Evolutionary conservation across 2,329 filamentous ascomycete species (phyloP).

Genomic region (Aureobasidium sp.): DNA sequence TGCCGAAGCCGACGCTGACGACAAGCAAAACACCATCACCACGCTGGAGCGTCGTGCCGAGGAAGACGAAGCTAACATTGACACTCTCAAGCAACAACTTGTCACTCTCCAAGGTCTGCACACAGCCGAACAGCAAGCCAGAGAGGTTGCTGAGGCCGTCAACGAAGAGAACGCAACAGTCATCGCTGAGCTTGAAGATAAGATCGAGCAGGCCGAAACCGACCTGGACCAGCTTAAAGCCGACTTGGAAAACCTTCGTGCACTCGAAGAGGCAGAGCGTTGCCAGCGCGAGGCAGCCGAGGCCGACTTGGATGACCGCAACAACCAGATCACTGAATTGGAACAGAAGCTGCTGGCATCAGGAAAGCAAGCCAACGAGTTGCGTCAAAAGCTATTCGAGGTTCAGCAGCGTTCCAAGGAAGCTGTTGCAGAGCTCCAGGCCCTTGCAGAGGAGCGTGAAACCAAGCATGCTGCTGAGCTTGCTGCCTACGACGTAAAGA

Average conservation of each 20-base stretch:
- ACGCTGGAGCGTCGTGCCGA: conserved; percentile 31
- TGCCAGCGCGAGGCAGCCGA: conserved; percentile 36
- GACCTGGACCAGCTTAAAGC: conserved; percentile 22
- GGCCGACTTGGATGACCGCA: conserved; percentile 33
- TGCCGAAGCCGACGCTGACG: conserved; percentile 31
- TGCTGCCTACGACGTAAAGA: conserved; percentile 30
- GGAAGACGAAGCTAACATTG: conserved; percentile 29
- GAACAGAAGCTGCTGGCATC: conserved; percentile 31
- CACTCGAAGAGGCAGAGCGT: conserved; percentile 32
- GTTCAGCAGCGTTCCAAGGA: conserved; percentile 34
- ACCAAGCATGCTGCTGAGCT: conserved; percentile 28
- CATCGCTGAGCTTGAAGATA: conserved; percentile 30
- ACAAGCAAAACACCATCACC: conserved; percentile 31
- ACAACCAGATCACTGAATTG: conserved; percentile 32
- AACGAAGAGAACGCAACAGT: conserved; percentile 28
- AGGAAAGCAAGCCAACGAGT: conserved; percentile 39
- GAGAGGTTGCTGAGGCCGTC: conserved; percentile 29
- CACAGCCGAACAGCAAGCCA: conserved; percentile 23
- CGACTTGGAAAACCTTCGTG: conserved; percentile 30
- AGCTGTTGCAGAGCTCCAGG: conserved; percentile 30
- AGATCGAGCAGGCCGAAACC: conserved; percentile 26
- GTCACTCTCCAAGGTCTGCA: conserved; percentile 27
- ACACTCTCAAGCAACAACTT: conserved; percentile 25
- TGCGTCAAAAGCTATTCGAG: conserved; percentile 40
- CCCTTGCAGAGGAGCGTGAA: conserved; percentile 30